These are phyloP conservation scores for Balamuthia mandrillaris DNA, from an alignment of 208 protist species.

Conservation along the genomic window DNA sequence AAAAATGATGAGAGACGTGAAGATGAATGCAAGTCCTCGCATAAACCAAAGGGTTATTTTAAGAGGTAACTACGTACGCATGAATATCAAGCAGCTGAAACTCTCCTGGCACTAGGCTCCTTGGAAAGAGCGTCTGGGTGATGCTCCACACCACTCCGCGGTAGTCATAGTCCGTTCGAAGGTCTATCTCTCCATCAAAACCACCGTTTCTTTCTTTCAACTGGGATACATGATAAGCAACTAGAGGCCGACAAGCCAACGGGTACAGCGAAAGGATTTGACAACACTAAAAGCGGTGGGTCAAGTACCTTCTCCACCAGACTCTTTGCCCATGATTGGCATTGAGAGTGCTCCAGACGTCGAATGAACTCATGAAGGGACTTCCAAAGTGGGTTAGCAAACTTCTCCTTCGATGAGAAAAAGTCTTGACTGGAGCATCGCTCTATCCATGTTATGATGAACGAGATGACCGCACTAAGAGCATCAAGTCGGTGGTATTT, in stretches of 20 bases:
- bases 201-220: not conserved
- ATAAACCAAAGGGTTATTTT: not conserved
- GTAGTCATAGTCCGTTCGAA: not conserved
- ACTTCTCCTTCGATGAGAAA: conserved; percentile 26
- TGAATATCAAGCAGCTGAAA: conserved; percentile 11
- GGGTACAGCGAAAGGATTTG: too few relatives aligned
- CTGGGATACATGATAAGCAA: not conserved
- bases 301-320: not conserved
- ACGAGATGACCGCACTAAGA: conserved; percentile 8
- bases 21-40: not conserved
- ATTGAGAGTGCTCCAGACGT: not conserved
- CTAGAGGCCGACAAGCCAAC: not conserved
- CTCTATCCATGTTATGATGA: conserved; percentile 5
- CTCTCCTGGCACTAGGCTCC: not conserved
- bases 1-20: not conserved
- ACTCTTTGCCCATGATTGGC: not conserved
- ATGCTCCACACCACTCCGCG: conserved; percentile 12
- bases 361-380: not conserved
- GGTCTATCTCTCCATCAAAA: not conserved
- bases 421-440: not conserved
- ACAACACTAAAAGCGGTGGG: too few relatives aligned
- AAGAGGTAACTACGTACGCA: not conserved
- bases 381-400: conserved; percentile 18
- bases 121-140: not conserved
- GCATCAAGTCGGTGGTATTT: not conserved